Conservation (phyloP, 352 stramenopile genomes). For the Phytophthora megakarya region DNA sequence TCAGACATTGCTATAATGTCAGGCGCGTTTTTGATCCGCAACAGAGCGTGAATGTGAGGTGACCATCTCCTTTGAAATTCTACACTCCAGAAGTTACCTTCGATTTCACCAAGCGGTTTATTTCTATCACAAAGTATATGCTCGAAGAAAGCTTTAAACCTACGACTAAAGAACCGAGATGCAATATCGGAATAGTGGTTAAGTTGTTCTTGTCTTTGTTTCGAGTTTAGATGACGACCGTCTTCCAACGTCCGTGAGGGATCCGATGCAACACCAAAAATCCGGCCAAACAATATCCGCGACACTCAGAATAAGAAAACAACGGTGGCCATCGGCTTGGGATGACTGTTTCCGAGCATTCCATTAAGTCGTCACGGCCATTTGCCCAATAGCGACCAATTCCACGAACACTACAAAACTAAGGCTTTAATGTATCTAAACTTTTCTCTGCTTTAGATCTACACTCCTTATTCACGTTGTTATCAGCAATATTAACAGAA, state of each 20-base stretch:
- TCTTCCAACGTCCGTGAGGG: background rate
- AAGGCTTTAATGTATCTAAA: background rate
- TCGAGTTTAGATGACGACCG: background rate
- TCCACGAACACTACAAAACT: background rate
- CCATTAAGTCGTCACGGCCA: slow-evolving; percentile 2
- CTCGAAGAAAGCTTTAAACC: slow-evolving; percentile 31
- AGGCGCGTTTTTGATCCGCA: slow-evolving; percentile 29
- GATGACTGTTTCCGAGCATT: slow-evolving; percentile 1
- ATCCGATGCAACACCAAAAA: slow-evolving; percentile 32
- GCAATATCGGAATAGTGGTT: slow-evolving; percentile 28
- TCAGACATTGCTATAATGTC: too few species aligned
- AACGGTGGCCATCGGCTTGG: slow-evolving; percentile 15
- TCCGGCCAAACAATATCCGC: slow-evolving; percentile 33
- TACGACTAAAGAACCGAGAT: slow-evolving; percentile 20
- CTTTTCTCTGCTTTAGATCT: too few species aligned
- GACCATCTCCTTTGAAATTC: slow-evolving; percentile 30
- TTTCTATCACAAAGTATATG: slow-evolving; percentile 1
- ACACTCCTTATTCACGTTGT: too few species aligned
- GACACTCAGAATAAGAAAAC: slow-evolving; percentile 30
- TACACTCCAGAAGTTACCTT: slow-evolving; percentile 32
- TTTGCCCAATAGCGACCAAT: slow-evolving; percentile 1
- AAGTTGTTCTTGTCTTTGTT: background rate
- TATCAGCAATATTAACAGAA: too few species aligned
- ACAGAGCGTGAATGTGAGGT: slow-evolving; percentile 27
- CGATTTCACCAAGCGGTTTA: slow-evolving; percentile 15